Evolutionary conservation across 129 eudicot species (phyloP), one percentile per base, ranked within the genome.

Genomic region (Lonicera japonica): DNA sequence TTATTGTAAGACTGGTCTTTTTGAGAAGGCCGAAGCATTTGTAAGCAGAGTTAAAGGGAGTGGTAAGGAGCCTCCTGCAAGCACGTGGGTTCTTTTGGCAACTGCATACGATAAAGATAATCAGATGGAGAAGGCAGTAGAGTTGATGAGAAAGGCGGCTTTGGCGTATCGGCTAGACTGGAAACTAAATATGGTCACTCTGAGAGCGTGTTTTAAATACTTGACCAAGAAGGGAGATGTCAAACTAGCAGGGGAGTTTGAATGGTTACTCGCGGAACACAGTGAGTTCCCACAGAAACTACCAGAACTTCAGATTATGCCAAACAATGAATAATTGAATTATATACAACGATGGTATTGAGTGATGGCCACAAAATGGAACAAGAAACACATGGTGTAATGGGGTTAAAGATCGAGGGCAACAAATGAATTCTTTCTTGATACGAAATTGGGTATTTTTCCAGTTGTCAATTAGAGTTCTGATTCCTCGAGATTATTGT

Each of bases 41-140:
- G 48, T 79, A 13, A 46, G 64, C 21, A 68, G 53, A 58, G 59
- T 78, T 46, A 36, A 34, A 12, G 82, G 66, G 24, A 63, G 48
- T 20, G 94, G 85, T 47, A 52, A 71, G 8, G 58, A 81, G 61
- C 80, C 85, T 0, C 70, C 56, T 56, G 70, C 71, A 38, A 70
- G 83, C 50, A 85, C 78, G 0, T 85, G 88, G 88, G 57, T 67
- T 48, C 80, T 70, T 23, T 47, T 85, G 73, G 83, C 83, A 29
- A 19, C 68, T 45, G 85, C 85, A 38, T 81, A 81, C 56, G 52
- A 55, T 41, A 65, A 65, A 70, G 39, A n/a, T 43, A 61, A 68
- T 19, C 76, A 65, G 43, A 70, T 81, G 87, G 87, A 78, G 2
- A 72, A 77, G 58, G 82, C 75, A 15, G 80, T 78, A 18, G 80